Conservation (phyloP, 2,329 filamentous ascomycete species). For the Fusarium neocosmosporiellum region DNA sequence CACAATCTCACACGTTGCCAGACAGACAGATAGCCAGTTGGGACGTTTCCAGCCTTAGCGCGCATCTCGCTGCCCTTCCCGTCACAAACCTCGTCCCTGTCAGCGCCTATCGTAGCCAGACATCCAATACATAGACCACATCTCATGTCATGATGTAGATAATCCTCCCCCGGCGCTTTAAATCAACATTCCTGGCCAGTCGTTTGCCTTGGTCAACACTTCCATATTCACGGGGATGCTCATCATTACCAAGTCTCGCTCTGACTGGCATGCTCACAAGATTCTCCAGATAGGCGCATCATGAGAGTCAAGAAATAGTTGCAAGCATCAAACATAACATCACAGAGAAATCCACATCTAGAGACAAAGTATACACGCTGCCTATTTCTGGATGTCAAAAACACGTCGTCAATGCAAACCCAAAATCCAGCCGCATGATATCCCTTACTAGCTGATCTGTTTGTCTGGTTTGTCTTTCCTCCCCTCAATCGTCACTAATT, state of each 20-base stretch:
- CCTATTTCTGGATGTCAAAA: constrained; percentile 46
- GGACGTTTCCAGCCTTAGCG: constrained; percentile 17
- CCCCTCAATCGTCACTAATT: constrained; percentile 39
- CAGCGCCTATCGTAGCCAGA: constrained; percentile 8
- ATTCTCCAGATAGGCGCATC: background rate
- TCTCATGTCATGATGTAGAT: constrained; percentile 18
- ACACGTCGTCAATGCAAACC: constrained; percentile 52
- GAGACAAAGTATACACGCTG: constrained; percentile 48
- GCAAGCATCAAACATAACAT: background rate
- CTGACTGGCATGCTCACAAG: background rate
- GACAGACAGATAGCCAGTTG: constrained; percentile 9
- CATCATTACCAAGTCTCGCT: background rate
- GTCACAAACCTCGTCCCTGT: constrained; percentile 20
- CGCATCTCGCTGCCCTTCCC: constrained; percentile 7
- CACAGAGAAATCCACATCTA: constrained; percentile 8
- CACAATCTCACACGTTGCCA: constrained; percentile 10
- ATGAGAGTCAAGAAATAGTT: background rate
- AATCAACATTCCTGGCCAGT: background rate
- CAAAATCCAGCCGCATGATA: constrained; percentile 53
- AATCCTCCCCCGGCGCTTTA: background rate
- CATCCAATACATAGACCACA: constrained; percentile 6
- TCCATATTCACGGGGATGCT: background rate
- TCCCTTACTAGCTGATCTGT: constrained; percentile 52
- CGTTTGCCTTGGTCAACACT: background rate
- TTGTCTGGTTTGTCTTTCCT: constrained; percentile 51